Evolutionary conservation across 257 asterid species (phyloP).

Genomic region (Echites panduratus): DNA sequence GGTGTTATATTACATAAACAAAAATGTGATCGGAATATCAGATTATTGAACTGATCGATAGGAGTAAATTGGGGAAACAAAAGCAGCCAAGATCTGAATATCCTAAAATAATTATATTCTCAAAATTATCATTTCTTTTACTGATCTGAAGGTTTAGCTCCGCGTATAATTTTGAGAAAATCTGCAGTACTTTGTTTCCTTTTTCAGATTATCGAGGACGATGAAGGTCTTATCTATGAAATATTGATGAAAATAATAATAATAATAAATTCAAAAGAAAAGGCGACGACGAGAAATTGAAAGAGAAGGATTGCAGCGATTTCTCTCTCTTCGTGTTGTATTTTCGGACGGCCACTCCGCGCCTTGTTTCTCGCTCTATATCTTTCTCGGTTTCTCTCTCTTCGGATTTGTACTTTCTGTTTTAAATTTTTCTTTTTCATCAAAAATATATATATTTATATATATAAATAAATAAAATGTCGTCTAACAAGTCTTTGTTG

Average conservation of each 20-base stretch:
- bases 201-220: conserved; percentile 20
- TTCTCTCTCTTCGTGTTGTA: conserved; percentile 28
- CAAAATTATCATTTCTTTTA: conserved; percentile 5
- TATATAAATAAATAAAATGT: too few relatives aligned
- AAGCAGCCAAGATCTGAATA: conserved; percentile 55
- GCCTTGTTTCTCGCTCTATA: conserved; percentile 93
- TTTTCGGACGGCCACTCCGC: conserved; percentile 88
- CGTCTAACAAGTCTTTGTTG: background rate
- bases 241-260: conserved; percentile 27
- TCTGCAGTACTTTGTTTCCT: background rate
- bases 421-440: background rate
- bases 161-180: conserved; percentile 1
- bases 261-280: conserved; percentile 15
- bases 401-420: background rate
- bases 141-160: conserved; percentile 18
- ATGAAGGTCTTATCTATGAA: background rate
- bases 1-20: background rate
- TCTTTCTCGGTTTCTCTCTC: conserved; percentile 15
- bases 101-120: background rate
- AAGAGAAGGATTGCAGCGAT: conserved; percentile 25
- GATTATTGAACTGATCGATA: conserved; percentile 30
- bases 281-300: conserved; percentile 32
- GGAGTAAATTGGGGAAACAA: conserved; percentile 32
- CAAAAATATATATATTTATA: too few relatives aligned
- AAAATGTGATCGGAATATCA: conserved; percentile 24